These are phyloP conservation scores for Schrenkiella parvula DNA, from an alignment of 345 rosid species.

Conservation along the genomic window DNA sequence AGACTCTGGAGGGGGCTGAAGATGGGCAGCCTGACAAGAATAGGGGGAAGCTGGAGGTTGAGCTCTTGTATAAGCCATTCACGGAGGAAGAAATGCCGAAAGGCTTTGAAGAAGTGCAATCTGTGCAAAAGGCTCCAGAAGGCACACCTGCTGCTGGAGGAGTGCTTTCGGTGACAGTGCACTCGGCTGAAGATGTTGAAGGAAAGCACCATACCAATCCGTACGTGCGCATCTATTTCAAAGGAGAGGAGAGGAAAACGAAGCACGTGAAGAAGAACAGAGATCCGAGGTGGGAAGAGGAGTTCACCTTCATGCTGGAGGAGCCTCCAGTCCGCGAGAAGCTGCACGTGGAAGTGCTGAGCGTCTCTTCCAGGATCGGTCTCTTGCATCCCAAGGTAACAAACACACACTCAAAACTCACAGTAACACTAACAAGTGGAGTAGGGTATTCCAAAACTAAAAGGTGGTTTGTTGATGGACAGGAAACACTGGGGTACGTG, in stretches of 20 bases:
- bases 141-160: constrained; percentile 86
- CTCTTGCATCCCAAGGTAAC: constrained; percentile 84
- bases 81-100: constrained; percentile 59
- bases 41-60: constrained; percentile 75
- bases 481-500: constrained; percentile 81
- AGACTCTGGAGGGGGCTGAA: constrained; percentile 41
- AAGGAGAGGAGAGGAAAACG: constrained; percentile 79
- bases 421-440: neutral
- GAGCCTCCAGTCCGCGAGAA: constrained; percentile 74
- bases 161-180: constrained; percentile 70
- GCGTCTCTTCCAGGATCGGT: constrained; percentile 78
- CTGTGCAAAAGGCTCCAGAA: constrained; percentile 70
- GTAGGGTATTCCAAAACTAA: neutral
- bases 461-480: constrained; percentile 15
- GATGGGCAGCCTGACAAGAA: constrained; percentile 63
- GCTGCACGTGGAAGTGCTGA: constrained; percentile 75
- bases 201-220: constrained; percentile 96
- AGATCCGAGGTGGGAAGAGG: constrained; percentile 96
- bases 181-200: constrained; percentile 86
- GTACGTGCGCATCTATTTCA: constrained; percentile 56
- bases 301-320: constrained; percentile 65
- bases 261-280: constrained; percentile 86
- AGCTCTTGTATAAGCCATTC: constrained; percentile 74
- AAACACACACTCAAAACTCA: neutral
- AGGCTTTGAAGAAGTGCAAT: constrained; percentile 50